A percentile compares a stretch with the other conserved stretches of the same genome.
phyloP scores from a whole-genome alignment of 2,329 filamentous ascomycete genomes.

The Aspergillus sclerotialis region DNA sequence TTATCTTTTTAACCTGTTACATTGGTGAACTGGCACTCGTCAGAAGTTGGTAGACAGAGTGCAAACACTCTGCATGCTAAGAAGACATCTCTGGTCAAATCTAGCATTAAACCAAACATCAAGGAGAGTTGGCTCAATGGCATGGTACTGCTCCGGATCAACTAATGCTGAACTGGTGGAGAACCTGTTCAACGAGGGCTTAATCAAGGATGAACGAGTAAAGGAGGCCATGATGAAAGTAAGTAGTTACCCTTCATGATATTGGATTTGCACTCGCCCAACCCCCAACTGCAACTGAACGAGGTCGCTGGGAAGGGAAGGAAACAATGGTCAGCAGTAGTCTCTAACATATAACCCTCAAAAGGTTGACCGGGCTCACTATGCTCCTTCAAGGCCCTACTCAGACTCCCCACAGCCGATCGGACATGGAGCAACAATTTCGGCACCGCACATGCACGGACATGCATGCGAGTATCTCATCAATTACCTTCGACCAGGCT shows the following conservation, averaged over 20 bases:
- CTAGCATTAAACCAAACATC: constrained; percentile 2
- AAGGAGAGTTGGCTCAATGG: constrained; percentile 53
- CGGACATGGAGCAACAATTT: constrained; percentile 62
- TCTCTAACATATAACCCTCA: too few relatives aligned
- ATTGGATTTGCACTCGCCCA: background rate
- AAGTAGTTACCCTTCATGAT: constrained; percentile 13
- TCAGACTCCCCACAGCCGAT: constrained; percentile 64
- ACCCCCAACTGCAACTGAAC: background rate
- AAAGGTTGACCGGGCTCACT: constrained; percentile 86
- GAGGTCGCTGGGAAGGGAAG: too few relatives aligned
- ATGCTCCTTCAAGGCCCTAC: constrained; percentile 66
- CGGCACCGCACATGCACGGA: constrained; percentile 67
- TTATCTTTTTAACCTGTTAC: too few relatives aligned
- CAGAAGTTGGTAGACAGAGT: too few relatives aligned
- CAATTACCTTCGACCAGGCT: constrained; percentile 46
- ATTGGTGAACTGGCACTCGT: too few relatives aligned
- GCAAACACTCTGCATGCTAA: constrained; percentile 11
- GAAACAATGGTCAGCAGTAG: too few relatives aligned
- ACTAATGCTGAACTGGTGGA: constrained; percentile 69
- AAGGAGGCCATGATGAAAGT: constrained; percentile 74
- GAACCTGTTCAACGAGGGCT: constrained; percentile 64
- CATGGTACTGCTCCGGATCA: constrained; percentile 75
- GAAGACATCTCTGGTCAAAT: background rate
- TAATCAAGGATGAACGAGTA: constrained; percentile 67
- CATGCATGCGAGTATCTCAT: constrained; percentile 58